phyloP scores from a whole-genome alignment of 2,329 filamentous ascomycete species.

The Alternaria sp. region DNA sequence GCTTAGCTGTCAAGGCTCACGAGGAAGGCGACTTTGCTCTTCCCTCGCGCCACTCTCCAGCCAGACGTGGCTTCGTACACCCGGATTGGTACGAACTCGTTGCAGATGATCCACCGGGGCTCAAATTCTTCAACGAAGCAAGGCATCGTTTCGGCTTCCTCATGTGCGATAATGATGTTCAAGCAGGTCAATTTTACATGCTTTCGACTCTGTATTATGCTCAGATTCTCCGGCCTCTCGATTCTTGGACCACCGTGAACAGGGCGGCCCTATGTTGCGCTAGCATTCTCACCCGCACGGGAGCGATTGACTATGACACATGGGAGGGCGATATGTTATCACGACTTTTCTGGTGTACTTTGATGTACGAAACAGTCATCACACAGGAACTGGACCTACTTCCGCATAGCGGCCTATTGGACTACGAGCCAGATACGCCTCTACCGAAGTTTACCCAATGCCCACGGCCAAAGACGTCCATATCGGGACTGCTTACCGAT shows the following conservation, averaged over 20 bases:
- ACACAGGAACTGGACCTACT: conserved; percentile 60
- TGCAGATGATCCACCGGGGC: conserved; percentile 51
- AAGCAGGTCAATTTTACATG: conserved; percentile 61
- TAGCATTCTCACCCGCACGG: conserved; percentile 54
- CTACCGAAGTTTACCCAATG: conserved; percentile 61
- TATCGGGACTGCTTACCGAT: conserved; percentile 45
- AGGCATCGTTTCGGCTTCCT: conserved; percentile 60
- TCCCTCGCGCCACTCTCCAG: conserved; percentile 37
- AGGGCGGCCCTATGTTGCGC: conserved; percentile 60
- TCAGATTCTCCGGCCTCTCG: conserved; percentile 60
- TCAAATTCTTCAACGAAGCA: conserved; percentile 62
- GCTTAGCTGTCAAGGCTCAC: conserved; percentile 57
- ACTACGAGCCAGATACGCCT: conserved; percentile 60
- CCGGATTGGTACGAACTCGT: conserved; percentile 47
- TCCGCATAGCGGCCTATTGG: conserved; percentile 57
- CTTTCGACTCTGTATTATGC: conserved; percentile 60
- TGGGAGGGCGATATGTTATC: conserved; percentile 65
- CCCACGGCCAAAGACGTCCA: conserved; percentile 45
- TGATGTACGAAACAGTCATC: conserved; percentile 63
- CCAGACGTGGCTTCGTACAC: conserved; percentile 27
- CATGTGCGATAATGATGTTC: conserved; percentile 57
- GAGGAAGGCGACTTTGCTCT: conserved; percentile 57
- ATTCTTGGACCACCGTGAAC: conserved; percentile 61
- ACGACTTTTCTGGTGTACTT: conserved; percentile 61
- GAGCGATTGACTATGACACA: conserved; percentile 52